Evolutionary conservation across 2,329 filamentous ascomycete species (phyloP).

Genomic region (Alternaria incomplexa): DNA sequence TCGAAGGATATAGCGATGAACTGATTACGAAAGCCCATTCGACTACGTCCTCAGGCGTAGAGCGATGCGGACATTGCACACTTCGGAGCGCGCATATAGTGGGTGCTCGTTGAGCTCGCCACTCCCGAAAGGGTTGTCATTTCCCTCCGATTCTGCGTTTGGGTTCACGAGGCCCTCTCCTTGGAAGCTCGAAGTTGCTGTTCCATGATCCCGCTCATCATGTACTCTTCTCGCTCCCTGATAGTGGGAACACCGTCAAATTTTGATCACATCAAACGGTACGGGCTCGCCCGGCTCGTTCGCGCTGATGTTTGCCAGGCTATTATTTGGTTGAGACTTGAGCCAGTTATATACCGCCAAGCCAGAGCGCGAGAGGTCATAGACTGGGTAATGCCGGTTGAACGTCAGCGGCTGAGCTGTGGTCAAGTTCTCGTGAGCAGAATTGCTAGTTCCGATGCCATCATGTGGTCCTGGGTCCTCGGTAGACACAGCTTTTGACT

Average conservation of each 20-base stretch:
- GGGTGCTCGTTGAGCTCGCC: not conserved
- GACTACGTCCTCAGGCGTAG: not conserved
- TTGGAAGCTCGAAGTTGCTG: not conserved
- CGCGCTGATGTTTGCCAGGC: not conserved
- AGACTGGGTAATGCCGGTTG: not conserved
- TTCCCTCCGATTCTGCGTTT: not conserved
- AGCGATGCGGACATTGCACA: not conserved
- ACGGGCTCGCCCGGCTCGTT: not conserved
- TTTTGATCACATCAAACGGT: not conserved
- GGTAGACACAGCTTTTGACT: not conserved
- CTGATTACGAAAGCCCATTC: not conserved
- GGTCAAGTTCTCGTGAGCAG: accelerated
- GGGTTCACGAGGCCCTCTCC: not conserved
- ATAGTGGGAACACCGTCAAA: not conserved
- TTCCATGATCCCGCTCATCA: not conserved
- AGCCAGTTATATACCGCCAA: not conserved
- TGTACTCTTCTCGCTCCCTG: not conserved
- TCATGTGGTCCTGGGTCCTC: accelerated
- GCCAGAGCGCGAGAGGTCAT: not conserved
- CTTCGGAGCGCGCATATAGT: not conserved
- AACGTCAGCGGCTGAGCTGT: not conserved
- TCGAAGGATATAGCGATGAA: not conserved
- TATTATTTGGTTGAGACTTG: accelerated
- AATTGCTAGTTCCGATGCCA: not conserved
- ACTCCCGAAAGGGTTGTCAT: not conserved